These are phyloP conservation scores for Phytophthora pisi DNA, from an alignment of 352 stramenopile species.

Conservation along the genomic window DNA sequence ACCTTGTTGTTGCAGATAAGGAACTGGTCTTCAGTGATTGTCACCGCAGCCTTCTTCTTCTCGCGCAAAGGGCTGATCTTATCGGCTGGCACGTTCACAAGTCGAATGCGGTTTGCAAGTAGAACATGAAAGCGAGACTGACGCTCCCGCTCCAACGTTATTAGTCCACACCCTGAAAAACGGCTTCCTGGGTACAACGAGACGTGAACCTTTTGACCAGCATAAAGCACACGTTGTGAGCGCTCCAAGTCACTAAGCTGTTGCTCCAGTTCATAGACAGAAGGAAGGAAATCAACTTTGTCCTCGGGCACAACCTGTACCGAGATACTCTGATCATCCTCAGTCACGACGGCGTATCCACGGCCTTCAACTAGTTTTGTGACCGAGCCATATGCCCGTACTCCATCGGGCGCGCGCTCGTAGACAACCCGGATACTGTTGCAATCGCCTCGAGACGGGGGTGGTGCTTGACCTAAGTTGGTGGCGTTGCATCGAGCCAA, in stretches of 20 bases:
- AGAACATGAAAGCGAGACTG: constrained; percentile 62
- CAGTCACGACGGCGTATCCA: constrained; percentile 60
- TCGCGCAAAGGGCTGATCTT: constrained; percentile 65
- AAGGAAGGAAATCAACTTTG: constrained; percentile 66
- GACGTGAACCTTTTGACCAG: constrained; percentile 72
- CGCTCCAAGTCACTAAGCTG: constrained; percentile 56
- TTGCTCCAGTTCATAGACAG: constrained; percentile 53
- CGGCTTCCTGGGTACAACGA: constrained; percentile 74
- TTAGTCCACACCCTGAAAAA: constrained; percentile 64
- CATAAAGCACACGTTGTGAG: constrained; percentile 55
- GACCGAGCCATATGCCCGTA: constrained; percentile 64
- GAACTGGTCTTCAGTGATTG: constrained; percentile 78
- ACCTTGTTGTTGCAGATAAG: constrained; percentile 62
- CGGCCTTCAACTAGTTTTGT: constrained; percentile 49
- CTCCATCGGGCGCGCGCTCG: constrained; percentile 39
- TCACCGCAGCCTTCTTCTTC: constrained; percentile 58
- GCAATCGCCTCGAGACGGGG: neutral
- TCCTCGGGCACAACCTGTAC: constrained; percentile 53
- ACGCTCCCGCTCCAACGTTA: constrained; percentile 55
- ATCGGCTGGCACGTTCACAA: constrained; percentile 71
- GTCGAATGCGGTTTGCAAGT: constrained; percentile 66
- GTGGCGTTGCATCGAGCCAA: constrained; percentile 21
- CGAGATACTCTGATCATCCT: constrained; percentile 66
- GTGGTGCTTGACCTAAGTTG: constrained; percentile 4
- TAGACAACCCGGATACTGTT: constrained; percentile 57